Percentiles rank a stretch among this genome's conserved stretches.
phyloP scores from a whole-genome alignment of 2,329 filamentous ascomycete genomes.

The Epichloe amarillans region DNA sequence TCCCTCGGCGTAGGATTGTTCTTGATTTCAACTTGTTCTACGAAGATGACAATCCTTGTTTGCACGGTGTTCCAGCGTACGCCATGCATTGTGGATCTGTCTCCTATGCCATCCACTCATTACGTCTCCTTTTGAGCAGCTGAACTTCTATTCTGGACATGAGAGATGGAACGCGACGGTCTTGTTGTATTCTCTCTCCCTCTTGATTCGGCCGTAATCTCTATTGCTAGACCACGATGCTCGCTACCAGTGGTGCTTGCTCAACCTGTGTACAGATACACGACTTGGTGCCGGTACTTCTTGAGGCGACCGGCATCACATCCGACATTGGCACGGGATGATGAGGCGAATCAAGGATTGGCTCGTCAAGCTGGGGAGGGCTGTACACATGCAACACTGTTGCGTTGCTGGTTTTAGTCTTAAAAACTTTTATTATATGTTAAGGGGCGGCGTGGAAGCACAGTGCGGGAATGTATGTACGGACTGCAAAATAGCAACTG shows the following conservation, averaged over 20 bases:
- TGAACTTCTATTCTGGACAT: conserved; percentile 5
- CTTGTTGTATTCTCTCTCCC: neutral
- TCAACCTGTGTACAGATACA: neutral
- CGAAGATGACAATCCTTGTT: neutral
- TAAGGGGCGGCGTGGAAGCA: neutral
- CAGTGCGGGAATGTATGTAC: conserved; percentile 3
- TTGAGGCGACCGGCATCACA: neutral
- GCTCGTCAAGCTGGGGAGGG: neutral
- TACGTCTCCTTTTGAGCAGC: conserved; percentile 1
- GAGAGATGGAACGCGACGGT: neutral
- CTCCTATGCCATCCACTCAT: conserved; percentile 4
- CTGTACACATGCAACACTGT: neutral
- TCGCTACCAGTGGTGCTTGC: neutral
- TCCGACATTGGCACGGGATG: neutral
- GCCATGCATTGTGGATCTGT: neutral
- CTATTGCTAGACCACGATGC: neutral
- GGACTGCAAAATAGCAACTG: conserved; percentile 4
- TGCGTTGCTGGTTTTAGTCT: conserved; percentile 1
- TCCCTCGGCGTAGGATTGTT: conserved; percentile 20
- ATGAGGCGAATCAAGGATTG: neutral
- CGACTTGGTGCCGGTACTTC: neutral
- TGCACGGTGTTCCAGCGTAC: neutral
- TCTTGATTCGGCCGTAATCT: neutral
- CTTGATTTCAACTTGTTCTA: neutral
- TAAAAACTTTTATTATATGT: conserved; percentile 3